Base-by-base conservation (phyloP, 2,329 filamentous ascomycete species). In the Westerdykella sp. region DNA sequence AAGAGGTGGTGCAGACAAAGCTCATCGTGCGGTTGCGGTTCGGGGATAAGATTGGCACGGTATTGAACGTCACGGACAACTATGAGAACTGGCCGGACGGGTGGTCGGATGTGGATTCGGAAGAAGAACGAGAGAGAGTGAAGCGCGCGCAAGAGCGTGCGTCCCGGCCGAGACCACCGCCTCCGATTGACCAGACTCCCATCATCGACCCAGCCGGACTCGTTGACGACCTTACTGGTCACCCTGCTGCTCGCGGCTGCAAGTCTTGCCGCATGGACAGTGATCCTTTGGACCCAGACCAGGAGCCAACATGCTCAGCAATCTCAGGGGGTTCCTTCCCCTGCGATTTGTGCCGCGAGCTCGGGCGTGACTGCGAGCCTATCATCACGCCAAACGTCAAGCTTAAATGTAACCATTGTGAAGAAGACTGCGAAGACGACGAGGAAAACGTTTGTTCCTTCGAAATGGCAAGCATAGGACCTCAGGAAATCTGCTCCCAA, bases 181-280 rank as follows among this genome's bases (percentile, higher is more conserved):
- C 4, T 40, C 38, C 18, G 13, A 42, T 3, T 6, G 30, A 5
- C 4, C 60, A 62, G 38, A 13, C 18, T 0, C 48, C 51, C 1
- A 49, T 66, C 13, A 40, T 50, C 6, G 62, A 65, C 41, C 60
- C 62, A 3, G 18, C 37, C 1, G 43, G 42, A 4, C 36, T 53
- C 12, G 5, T 54, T 1, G 48, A 60, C n/a, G 62, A 65, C 30
- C 40, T 67, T 1, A 62, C 59, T 4, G 62, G 64, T 1, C 49
- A 66, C 22, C 65, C 67, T 5, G 54, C 37, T 4, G 56, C 60
- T 10, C 56, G 63, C 34, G 65, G 63, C 3, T 72, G 69, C 45
- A 47, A 50, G 18, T 40, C 47, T 3, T 72, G 69, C 43, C 55
- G 59, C 12, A 41, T 45, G 23, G 52, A 21, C 6, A 53, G 30